Percentiles rank a stretch among this genome's conserved stretches.
phyloP scores from a whole-genome alignment of 2,329 filamentous ascomycete genomes.

The Aspergillus clavatus region DNA sequence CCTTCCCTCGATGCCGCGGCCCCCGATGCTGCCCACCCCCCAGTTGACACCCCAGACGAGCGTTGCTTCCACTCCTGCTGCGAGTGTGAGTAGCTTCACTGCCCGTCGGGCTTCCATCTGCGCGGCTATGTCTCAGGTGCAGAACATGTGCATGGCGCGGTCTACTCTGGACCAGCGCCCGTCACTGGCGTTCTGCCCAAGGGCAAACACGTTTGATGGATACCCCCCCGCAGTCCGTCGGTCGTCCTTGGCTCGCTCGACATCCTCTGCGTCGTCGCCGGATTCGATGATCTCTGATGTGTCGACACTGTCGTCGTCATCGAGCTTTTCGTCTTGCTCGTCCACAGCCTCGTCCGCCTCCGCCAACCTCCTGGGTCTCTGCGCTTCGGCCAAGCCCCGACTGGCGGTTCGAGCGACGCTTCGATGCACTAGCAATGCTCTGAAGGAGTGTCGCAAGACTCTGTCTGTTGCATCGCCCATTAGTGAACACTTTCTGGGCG shows the following conservation, averaged over 20 bases:
- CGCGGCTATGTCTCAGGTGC: constrained; percentile 54
- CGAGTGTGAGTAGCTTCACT: constrained; percentile 48
- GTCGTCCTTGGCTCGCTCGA: constrained; percentile 48
- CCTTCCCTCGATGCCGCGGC: constrained; percentile 52
- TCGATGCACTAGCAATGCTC: constrained; percentile 35
- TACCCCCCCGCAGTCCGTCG: constrained; percentile 47
- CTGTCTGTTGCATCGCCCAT: constrained; percentile 36
- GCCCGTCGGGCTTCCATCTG: constrained; percentile 54
- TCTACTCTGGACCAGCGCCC: constrained; percentile 52
- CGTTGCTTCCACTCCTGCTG: constrained; percentile 56
- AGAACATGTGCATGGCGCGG: constrained; percentile 52
- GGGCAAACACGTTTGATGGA: constrained; percentile 42
- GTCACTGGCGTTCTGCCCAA: constrained; percentile 31
- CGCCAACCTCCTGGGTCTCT: constrained; percentile 36
- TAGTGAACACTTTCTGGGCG: constrained; percentile 31
- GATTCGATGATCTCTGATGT: constrained; percentile 61
- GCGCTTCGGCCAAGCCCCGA: constrained; percentile 25
- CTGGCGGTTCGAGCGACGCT: constrained; percentile 39
- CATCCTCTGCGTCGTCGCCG: constrained; percentile 53
- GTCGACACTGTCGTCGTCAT: constrained; percentile 51
- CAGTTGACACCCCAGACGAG: constrained; percentile 55
- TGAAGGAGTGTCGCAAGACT: constrained; percentile 35
- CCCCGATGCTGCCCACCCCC: constrained; percentile 57
- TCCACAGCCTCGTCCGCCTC: constrained; percentile 50
- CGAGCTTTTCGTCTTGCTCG: constrained; percentile 49